phyloP scores from a whole-genome alignment of 257 asterid species.

The Jaltomata sinuosa region DNA sequence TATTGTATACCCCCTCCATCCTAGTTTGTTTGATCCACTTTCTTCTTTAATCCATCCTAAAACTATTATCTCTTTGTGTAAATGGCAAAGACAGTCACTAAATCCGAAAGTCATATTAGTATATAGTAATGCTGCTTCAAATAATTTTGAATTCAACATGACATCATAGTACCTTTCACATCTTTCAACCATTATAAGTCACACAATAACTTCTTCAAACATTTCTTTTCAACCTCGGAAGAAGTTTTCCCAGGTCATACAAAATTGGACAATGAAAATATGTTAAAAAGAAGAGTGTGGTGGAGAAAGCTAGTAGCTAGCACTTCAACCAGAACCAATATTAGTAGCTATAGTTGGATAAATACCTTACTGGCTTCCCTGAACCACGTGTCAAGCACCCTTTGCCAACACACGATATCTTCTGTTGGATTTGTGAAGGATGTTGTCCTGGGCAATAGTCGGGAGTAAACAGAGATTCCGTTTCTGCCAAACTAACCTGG shows the following conservation, averaged over 20 bases:
- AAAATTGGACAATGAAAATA: background rate
- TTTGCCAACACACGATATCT: slow-evolving; percentile 9
- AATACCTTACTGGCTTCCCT: slow-evolving; percentile 40
- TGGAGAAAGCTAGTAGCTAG: background rate
- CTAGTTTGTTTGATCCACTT: background rate
- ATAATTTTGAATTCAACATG: background rate
- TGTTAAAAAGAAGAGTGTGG: background rate
- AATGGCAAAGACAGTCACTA: background rate
- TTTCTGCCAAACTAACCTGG: background rate
- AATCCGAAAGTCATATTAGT: background rate
- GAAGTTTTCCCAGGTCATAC: background rate
- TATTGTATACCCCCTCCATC: background rate
- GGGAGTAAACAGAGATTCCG: background rate
- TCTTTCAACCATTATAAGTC: background rate
- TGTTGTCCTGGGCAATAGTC: slow-evolving; percentile 6
- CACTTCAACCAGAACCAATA: background rate
- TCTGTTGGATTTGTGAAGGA: slow-evolving; percentile 14
- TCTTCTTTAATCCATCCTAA: background rate
- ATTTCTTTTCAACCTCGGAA: background rate
- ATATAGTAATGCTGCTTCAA: background rate
- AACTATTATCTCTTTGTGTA: background rate
- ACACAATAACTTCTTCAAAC: background rate
- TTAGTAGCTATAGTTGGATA: background rate
- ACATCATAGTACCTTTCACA: background rate
- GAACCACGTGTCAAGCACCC: slow-evolving; percentile 18